Percentiles rank a stretch among this genome's conserved stretches.
These are phyloP conservation scores for Albophoma yamanashiensis DNA, from an alignment of 2,329 filamentous ascomycete genomes.

Conservation along the genomic window DNA sequence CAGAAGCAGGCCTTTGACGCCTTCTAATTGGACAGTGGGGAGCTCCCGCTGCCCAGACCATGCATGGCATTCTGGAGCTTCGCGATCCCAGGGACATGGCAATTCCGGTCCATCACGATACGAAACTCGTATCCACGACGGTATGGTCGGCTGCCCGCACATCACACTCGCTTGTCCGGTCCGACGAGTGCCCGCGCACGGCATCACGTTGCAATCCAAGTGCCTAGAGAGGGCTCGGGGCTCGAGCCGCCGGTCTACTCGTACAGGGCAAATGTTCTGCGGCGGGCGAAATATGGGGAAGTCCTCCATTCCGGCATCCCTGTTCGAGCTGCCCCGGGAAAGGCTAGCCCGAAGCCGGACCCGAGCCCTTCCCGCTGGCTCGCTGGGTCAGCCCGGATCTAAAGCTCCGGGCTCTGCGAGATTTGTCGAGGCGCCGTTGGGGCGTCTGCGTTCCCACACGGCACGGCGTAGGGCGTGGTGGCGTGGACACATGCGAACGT, in stretches of 20 bases:
- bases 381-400: background rate
- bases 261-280: background rate
- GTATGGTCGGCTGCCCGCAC: background rate
- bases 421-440: background rate
- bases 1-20: background rate
- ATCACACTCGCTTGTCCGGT: background rate
- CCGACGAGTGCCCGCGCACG: background rate
- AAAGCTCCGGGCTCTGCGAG: background rate
- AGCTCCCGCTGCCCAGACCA: background rate
- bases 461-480: background rate
- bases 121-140: background rate
- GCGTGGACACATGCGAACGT: background rate
- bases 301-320: background rate
- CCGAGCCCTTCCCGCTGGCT: background rate
- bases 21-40: background rate
- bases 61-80: conserved; percentile 4
- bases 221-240: background rate
- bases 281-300: background rate
- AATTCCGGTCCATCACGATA: background rate
- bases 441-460: background rate
- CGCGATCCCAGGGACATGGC: background rate
- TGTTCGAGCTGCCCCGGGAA: background rate
- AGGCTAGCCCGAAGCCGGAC: background rate
- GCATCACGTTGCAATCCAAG: background rate
- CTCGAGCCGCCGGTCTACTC: background rate